Conservation (phyloP, 1,284 basidiomycete genomes). For the Boletus hoseneyae region DNA sequence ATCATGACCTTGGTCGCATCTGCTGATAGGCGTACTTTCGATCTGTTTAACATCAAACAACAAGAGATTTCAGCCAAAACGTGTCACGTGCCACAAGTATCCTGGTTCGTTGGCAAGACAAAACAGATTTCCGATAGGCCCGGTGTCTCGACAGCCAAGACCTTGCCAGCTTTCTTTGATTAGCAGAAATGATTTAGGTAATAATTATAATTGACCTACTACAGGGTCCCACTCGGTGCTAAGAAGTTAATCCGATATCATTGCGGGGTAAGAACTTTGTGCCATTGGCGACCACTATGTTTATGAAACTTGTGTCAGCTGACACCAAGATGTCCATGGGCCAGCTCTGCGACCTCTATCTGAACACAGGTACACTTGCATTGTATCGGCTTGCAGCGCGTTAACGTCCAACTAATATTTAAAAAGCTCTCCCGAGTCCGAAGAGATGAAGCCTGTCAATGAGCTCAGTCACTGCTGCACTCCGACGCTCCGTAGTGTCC, state of each 20-base stretch:
- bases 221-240: constrained; percentile 3
- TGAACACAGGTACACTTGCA: background rate
- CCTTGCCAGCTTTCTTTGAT: background rate
- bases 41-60: constrained; percentile 14
- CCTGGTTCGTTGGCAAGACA: constrained; percentile 6
- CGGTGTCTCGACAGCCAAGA: constrained; percentile 2
- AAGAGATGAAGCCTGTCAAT: too few relatives aligned
- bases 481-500: too few relatives aligned
- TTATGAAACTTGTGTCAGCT: background rate
- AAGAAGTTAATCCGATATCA: constrained; percentile 5
- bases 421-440: background rate
- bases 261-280: constrained; percentile 27
- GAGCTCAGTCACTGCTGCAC: too few relatives aligned
- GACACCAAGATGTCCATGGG: background rate
- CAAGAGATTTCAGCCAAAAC: constrained; percentile 4
- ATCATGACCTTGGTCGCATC: constrained; percentile 9
- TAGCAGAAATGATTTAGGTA: constrained; percentile 2
- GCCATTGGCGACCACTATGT: constrained; percentile 14
- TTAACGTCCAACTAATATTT: background rate
- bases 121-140: background rate
- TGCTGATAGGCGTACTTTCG: constrained; percentile 19
- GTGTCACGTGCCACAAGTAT: constrained; percentile 2
- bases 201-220: constrained; percentile 1
- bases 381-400: background rate
- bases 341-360: background rate